A percentile compares a stretch with the other conserved stretches of the same genome.
Evolutionary conservation across 2,329 filamentous ascomycete species (phyloP).

Genomic region (Aspergillus tamarii): DNA sequence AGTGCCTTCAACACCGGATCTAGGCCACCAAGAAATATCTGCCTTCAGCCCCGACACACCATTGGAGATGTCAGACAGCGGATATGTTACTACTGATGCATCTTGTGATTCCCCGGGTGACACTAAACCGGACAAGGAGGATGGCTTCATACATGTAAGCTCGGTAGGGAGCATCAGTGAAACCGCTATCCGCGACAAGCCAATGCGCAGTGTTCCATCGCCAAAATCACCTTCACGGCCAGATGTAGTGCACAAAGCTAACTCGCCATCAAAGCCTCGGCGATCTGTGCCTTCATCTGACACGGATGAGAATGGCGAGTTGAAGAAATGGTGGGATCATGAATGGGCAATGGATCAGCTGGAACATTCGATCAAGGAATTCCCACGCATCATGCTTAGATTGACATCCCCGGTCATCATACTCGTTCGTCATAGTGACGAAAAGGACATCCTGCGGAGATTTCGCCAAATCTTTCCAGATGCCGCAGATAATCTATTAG

Average conservation of each 20-base stretch:
- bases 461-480: conserved; percentile 42
- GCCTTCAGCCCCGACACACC: conserved; percentile 46
- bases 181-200: conserved; percentile 29
- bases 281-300: conserved; percentile 25
- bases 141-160: conserved; percentile 31
- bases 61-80: conserved; percentile 39
- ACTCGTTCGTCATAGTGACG: conserved; percentile 41
- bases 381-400: conserved; percentile 38
- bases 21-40: conserved; percentile 39
- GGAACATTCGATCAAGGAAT: conserved; percentile 41
- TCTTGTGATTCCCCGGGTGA: conserved; percentile 32
- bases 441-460: conserved; percentile 37
- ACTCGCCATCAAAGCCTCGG: conserved; percentile 18
- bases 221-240: conserved; percentile 24
- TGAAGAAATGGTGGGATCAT: conserved; percentile 41
- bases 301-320: conserved; percentile 31
- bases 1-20: conserved; percentile 40
- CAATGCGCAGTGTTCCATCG: neutral
- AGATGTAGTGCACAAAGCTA: conserved; percentile 22
- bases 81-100: conserved; percentile 33
- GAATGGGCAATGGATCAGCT: conserved; percentile 46
- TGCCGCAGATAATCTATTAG: conserved; percentile 37
- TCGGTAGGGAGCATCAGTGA: conserved; percentile 31
- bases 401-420: conserved; percentile 45
- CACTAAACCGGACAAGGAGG: conserved; percentile 30